phyloP scores from a whole-genome alignment of 345 rosid species.

The Eucalyptus erythrocorys region DNA sequence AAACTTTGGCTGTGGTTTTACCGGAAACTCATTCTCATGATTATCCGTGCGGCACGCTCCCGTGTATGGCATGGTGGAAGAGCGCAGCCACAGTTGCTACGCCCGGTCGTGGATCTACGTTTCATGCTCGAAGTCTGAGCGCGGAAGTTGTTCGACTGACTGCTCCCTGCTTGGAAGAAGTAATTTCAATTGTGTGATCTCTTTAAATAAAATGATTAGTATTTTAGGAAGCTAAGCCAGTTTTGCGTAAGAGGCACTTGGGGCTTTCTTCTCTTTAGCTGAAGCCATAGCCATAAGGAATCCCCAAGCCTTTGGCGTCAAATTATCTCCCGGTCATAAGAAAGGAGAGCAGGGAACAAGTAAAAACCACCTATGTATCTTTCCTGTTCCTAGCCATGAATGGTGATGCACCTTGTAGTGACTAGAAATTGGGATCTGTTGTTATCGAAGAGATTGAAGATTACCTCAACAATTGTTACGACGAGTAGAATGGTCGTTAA shows the following conservation, averaged over 20 bases:
- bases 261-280: neutral
- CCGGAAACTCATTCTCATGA: neutral
- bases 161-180: no score
- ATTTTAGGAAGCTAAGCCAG: no score
- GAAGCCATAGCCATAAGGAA: rapidly evolving
- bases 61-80: neutral
- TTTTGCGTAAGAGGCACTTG: neutral
- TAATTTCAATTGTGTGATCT: neutral
- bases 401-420: no score
- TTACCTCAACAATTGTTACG: neutral
- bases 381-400: no score
- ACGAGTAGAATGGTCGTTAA: neutral
- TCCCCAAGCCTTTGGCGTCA: neutral
- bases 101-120: neutral
- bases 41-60: rapidly evolving
- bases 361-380: rapidly evolving
- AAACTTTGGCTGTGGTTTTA: neutral
- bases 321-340: no score
- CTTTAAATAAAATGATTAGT: no score
- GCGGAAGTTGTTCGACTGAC: neutral
- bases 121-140: neutral
- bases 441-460: neutral
- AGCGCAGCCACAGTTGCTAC: rapidly evolving
- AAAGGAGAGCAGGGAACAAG: no score
- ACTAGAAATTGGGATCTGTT: no score